Evolutionary conservation across 176 grass and related monocot species (phyloP).

Genomic region (Microstegium vimineum): DNA sequence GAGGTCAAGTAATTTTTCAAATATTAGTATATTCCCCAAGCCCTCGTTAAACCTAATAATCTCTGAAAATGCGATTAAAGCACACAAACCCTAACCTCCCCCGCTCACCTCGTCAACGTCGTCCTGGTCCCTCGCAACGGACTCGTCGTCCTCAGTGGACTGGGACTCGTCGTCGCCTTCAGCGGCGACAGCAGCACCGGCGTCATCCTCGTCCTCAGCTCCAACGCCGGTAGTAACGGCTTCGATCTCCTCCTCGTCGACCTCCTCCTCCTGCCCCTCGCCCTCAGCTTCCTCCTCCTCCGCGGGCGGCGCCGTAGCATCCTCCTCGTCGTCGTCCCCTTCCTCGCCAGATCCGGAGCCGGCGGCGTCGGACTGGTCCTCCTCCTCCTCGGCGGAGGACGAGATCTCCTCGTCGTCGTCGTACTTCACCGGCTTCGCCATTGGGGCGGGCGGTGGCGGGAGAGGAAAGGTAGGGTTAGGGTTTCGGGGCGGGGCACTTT

Average conservation of each 20-base stretch:
- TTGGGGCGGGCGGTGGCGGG: slow-evolving; percentile 9
- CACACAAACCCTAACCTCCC: background rate
- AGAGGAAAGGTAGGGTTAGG: slow-evolving; percentile 20
- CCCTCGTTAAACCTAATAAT: background rate
- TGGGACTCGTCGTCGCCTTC: slow-evolving; percentile 38
- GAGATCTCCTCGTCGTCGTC: slow-evolving; percentile 49
- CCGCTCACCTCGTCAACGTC: slow-evolving; percentile 38
- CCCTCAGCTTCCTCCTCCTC: background rate
- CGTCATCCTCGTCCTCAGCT: slow-evolving; percentile 30
- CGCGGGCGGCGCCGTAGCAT: background rate
- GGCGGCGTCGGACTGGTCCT: slow-evolving; percentile 43
- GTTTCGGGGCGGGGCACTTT: slow-evolving; percentile 10
- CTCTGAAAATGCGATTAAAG: background rate
- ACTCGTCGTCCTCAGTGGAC: slow-evolving; percentile 66
- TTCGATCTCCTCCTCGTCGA: slow-evolving; percentile 77
- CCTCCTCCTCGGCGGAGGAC: slow-evolving; percentile 46
- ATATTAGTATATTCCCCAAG: background rate
- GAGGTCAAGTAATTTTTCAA: background rate
- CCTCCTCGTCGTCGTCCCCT: slow-evolving; percentile 33
- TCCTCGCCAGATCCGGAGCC: slow-evolving; percentile 27
- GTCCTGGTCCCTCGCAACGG: background rate
- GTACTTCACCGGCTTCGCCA: slow-evolving; percentile 67
- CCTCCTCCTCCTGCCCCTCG: slow-evolving; percentile 25
- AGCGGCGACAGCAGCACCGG: background rate
- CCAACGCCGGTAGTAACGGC: slow-evolving; percentile 50